Base-by-base conservation (phyloP, 257 asterid species). In the Eustoma russellianum region DNA sequence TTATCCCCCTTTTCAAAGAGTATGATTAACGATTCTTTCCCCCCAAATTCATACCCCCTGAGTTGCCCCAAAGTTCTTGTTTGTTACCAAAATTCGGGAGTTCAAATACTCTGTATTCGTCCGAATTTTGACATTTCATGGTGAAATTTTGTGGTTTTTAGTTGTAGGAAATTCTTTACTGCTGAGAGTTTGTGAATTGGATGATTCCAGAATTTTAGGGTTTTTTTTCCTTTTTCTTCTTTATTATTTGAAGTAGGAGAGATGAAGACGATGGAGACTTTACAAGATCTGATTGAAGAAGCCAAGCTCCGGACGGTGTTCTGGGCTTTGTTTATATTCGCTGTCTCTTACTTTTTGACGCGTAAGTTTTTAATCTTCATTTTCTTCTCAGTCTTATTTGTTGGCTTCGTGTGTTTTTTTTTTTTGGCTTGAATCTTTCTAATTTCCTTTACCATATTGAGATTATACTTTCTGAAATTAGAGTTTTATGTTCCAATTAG, bases 241-340 rank as follows among this genome's bases (percentile, higher is more conserved):
- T n/a, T n/a, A n/a, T n/a, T n/a, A n/a, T n/a, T n/a, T 67, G 11
- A 16, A 16, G 40, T 2, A 30, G 52, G 50, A 52, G 59, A 8
- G 44, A 84, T 83, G 94, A 81, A 75, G 81, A 69, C 86, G 59
- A 88, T 85, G 96, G 77, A 66, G 71, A 78, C 83, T 56, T 8
- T 92, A 51, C 85, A 88, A 61, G 99, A 88, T 85, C 99, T 92
- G 71, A 85, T 92, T 65, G 95, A 92, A 69, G 97, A 92, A 78
- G 96, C 94, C 54, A 92, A 92, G 82, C 77, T 86, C 70, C 94
- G 99, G 33, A 79, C 91, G 53, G 89, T 88, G 66, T 92, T 93
- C 90, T 92, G 99, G 99, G 73, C 82, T 61, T 76, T 92, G 57
- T 88, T 88, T 70, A 81, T 85, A 69, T 92, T 88, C 68, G 77